Base-by-base conservation (phyloP, 352 stramenopile genomes). In the Phytophthora chlamydospora region DNA sequence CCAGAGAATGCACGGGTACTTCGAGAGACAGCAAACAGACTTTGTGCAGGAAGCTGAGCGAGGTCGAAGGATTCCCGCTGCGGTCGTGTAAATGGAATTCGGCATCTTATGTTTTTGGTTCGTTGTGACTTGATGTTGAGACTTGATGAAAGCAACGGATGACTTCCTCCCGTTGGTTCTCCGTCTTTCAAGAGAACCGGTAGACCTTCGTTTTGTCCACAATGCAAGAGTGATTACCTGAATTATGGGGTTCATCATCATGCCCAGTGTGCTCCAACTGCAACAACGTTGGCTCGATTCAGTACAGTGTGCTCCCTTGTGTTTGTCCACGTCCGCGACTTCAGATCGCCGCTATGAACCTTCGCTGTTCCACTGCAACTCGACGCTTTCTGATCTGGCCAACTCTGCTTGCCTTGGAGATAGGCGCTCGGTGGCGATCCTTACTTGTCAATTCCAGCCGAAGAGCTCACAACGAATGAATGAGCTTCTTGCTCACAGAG, bases 401-500 rank as follows among this genome's bases (percentile, higher is more conserved):
- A 52, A 58, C 46, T 47, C 56, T 64, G 24, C 47, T 31, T 21
- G 33, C 31, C n/a, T 52, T 11, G 34, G 32, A 34, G 48, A 46
- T 56, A 36, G 38, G 33, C 9, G 17, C 13, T 45, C 35, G 14
- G 29, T 54, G 33, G 24, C 27, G n/a, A 55, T 54, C 19, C 16
- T 48, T 57, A 57, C n/a, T 50, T 64, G 58, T 7, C 17, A 49
- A 51, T 38, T 51, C 27, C n/a, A 16, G 17, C 8, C 10, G n/a
- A 41, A 21, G 13, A 32, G 17, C 51, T 4, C 16, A 36, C 34
- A 47, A 33, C 12, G 35, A 13, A 13, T n/a, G 12, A 14, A 74
- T 74, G 66, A 71, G 43, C 49, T 75, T 62, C 43, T 41, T 62
- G 40, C 27, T 27, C 1, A 41, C 54, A 13, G 49, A 48, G 9